Evolutionary conservation across 1,284 basidiomycete species (phyloP).

Genomic region (Agaricales sp.): DNA sequence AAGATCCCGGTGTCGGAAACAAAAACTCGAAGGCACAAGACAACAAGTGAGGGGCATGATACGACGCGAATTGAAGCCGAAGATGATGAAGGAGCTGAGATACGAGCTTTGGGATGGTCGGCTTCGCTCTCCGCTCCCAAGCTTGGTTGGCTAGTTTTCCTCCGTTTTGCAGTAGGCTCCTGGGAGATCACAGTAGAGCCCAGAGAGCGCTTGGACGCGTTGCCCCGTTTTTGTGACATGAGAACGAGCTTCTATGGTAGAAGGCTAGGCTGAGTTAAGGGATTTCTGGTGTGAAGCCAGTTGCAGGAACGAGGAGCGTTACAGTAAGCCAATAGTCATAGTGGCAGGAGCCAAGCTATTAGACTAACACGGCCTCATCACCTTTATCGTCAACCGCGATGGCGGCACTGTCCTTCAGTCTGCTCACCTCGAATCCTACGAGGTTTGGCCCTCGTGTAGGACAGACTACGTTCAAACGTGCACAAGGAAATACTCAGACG

Average conservation of each 20-base stretch:
- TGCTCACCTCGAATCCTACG: constrained; percentile 5
- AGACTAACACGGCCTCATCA: too few relatives aligned
- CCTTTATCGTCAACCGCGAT: neutral
- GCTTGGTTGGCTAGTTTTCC: neutral
- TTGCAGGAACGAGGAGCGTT: neutral
- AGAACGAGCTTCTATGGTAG: too few relatives aligned
- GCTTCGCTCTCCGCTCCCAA: neutral
- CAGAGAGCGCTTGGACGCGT: neutral
- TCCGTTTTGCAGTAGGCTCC: neutral
- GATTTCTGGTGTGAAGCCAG: neutral
- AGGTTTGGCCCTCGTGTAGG: constrained; percentile 21
- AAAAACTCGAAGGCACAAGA: neutral
- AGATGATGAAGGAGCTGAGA: neutral
- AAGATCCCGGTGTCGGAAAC: neutral
- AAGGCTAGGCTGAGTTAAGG: neutral
- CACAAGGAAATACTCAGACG: constrained; percentile 4
- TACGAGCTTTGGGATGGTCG: neutral
- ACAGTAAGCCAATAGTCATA: neutral
- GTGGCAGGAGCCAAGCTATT: too few relatives aligned
- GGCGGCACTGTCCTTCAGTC: neutral
- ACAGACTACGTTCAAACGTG: constrained; percentile 13
- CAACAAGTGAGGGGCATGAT: neutral
- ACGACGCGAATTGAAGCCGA: neutral
- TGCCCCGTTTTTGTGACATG: neutral
- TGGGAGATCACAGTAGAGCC: neutral